These are phyloP conservation scores for Anethum foeniculum DNA, from an alignment of 140 eudicot species.

Conservation along the genomic window DNA sequence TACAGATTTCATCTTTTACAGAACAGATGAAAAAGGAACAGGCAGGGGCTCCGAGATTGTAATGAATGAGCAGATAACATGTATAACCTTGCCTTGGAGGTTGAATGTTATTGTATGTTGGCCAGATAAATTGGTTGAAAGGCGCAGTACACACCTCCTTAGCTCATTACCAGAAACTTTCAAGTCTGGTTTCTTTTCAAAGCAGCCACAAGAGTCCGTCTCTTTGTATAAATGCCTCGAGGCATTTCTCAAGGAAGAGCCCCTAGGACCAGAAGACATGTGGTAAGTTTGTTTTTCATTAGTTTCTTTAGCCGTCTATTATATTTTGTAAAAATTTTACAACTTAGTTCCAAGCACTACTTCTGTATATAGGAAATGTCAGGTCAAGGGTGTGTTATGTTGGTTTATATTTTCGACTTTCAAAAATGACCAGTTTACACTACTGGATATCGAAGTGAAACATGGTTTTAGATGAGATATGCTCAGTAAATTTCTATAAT, in stretches of 20 bases:
- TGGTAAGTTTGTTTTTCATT: conserved; percentile 38
- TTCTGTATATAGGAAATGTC: not conserved
- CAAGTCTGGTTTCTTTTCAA: conserved; percentile 38
- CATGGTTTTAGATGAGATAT: not conserved
- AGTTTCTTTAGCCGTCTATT: not conserved
- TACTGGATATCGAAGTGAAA: not conserved
- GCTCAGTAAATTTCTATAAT: not conserved
- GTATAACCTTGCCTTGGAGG: conserved; percentile 34
- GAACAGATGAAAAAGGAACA: conserved; percentile 62
- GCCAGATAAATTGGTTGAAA: conserved; percentile 53
- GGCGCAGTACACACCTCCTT: conserved; percentile 46
- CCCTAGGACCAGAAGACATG: conserved; percentile 97
- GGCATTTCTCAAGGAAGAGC: conserved; percentile 89
- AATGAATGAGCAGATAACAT: conserved; percentile 47
- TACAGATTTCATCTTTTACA: conserved; percentile 48
- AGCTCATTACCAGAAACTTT: conserved; percentile 52
- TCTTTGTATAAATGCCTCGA: conserved; percentile 73
- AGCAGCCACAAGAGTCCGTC: conserved; percentile 55
- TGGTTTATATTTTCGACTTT: not conserved
- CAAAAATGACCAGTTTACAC: not conserved
- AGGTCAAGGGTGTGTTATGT: not conserved
- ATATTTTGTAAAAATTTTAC: not conserved
- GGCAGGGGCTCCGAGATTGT: conserved; percentile 42
- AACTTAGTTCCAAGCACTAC: not conserved
- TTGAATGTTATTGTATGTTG: conserved; percentile 57